Evolutionary conservation across 345 rosid genomes (phyloP), one percentile per base, ranked within the genome.

Genomic region (Arabidopsis thaliana): DNA sequence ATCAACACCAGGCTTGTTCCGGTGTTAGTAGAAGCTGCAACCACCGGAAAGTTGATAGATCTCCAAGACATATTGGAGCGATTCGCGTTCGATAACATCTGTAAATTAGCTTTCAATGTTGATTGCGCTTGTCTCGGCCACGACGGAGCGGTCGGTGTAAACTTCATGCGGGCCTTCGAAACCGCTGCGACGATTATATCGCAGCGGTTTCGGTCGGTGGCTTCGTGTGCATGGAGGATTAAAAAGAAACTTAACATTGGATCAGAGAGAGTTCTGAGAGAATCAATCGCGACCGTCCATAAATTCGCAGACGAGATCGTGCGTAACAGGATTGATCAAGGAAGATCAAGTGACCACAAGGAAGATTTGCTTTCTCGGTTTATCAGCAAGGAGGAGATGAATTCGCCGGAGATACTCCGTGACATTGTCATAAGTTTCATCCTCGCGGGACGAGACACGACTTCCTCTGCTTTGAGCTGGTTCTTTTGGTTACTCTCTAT

Each of bases 401-500:
- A 63, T 78, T 87, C 92, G 0, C 69, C 69, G 76, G 88, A 77
- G 74, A 32, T 59, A 63, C 85, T 69, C 67, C 84, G 65, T 78
- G 93, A 88, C 60, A 85, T 88, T 38, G 83, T 87, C 22, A 82
- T 88, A 24, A 91, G 92, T 52, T 87, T 88, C 56, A 79, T 83
- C 4, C 84, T 87, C 13, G 94, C 94, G 0, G 92, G 94, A 58
- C 75, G 87, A 7, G 97, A 91, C 81, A 77, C 96, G 0, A 90
- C 90, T 12, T 88, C 93, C n/a, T 82, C 93, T n/a, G 92, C 92
- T 12, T 71, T 91, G 60, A 85, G 86, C 6, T 91, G 97, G 94
- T 88, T 84, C 87, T 87, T 91, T 71, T 87, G 87, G 90, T 61
- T 88, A 7, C 70, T 91, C 25, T 77, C 81, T 0, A 12, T 16